Conservation (phyloP, 345 rosid genomes). For the Moringa oleifera region DNA sequence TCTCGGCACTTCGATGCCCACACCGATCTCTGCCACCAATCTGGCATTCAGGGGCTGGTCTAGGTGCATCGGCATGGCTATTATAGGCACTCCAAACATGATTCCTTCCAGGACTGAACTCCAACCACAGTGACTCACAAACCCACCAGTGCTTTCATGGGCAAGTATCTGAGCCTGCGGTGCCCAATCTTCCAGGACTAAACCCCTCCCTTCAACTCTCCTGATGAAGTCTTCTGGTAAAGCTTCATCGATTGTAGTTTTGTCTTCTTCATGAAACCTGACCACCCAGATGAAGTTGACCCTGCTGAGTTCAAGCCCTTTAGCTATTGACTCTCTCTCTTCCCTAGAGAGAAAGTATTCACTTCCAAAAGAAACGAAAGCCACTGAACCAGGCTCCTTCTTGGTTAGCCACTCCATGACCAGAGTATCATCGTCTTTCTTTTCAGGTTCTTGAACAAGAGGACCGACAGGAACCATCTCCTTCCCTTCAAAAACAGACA, state of each 20-base stretch:
- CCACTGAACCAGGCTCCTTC: conserved; percentile 8
- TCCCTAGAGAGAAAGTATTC: conserved; percentile 27
- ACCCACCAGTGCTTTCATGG: conserved; percentile 22
- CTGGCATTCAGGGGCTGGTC: too few species aligned
- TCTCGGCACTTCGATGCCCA: too few species aligned
- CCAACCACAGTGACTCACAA: too few species aligned
- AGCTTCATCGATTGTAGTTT: conserved; percentile 13
- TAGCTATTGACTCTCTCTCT: conserved; percentile 26
- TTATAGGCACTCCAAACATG: too few species aligned
- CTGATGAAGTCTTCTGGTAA: conserved; percentile 25
- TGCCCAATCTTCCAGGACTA: conserved; percentile 30
- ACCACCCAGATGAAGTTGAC: conserved; percentile 5
- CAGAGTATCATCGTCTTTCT: conserved; percentile 4
- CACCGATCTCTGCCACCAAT: too few species aligned
- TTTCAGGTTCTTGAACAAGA: conserved; percentile 23
- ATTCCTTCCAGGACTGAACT: too few species aligned
- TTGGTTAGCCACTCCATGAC: conserved; percentile 22
- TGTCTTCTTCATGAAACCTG: conserved; percentile 8
- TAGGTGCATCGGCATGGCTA: too few species aligned
- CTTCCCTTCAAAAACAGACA: conserved; percentile 16
- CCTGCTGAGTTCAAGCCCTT: conserved; percentile 24
- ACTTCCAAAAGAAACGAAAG: conserved; percentile 5
- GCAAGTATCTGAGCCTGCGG: conserved; percentile 29
- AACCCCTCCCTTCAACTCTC: conserved; percentile 19
- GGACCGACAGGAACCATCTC: conserved; percentile 21